phyloP scores from a whole-genome alignment of 2,329 filamentous ascomycete species.

The Pseudophaeomoniella oleicola region DNA sequence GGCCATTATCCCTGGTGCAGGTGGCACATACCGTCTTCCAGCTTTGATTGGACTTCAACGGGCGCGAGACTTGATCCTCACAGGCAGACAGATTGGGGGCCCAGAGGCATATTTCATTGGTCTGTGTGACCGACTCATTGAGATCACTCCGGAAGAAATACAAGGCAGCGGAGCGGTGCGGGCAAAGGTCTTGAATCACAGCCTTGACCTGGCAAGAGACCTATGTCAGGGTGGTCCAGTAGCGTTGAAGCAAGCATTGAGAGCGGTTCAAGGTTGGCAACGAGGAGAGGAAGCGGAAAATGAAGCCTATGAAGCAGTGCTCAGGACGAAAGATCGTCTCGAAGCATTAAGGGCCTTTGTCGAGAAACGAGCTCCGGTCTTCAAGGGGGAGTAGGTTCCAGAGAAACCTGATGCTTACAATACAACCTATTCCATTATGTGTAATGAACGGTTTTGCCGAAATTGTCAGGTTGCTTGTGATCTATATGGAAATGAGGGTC shows the following conservation, averaged over 20 bases:
- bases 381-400: conserved; percentile 37
- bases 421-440: too few species aligned
- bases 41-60: conserved; percentile 63
- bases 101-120: conserved; percentile 86
- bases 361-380: conserved; percentile 59
- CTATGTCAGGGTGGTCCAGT: conserved; percentile 85
- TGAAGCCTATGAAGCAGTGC: conserved; percentile 68
- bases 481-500: too few species aligned
- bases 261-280: conserved; percentile 57
- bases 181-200: conserved; percentile 56
- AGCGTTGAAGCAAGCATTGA: conserved; percentile 63
- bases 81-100: conserved; percentile 69
- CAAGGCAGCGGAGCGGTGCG: conserved; percentile 44
- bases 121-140: conserved; percentile 76
- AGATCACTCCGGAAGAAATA: conserved; percentile 46
- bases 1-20: conserved; percentile 87
- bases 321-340: conserved; percentile 70
- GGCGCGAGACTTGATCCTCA: conserved; percentile 82
- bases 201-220: conserved; percentile 62
- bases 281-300: conserved; percentile 65
- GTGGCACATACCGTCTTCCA: conserved; percentile 79
- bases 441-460: too few species aligned
- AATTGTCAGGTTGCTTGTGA: too few species aligned
- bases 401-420: too few species aligned
- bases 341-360: conserved; percentile 80